These are phyloP conservation scores for Rhodotorula sp. DNA, from an alignment of 1,284 basidiomycete species.

Conservation along the genomic window DNA sequence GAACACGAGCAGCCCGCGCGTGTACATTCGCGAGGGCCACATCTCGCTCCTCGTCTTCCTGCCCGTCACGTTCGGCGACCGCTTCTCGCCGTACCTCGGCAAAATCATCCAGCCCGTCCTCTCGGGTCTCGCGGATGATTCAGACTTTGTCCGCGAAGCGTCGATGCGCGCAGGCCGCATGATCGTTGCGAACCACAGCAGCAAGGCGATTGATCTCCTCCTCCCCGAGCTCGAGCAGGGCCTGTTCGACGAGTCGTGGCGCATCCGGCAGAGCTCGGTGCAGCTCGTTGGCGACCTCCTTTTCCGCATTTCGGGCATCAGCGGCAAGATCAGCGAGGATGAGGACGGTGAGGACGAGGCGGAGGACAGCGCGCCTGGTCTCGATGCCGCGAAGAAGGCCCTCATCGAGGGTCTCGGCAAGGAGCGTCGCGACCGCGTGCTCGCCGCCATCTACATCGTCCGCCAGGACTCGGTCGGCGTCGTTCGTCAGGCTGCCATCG, in stretches of 20 bases:
- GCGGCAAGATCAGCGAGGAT: slow-evolving; percentile 82
- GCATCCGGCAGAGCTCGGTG: slow-evolving; percentile 89
- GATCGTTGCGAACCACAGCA: slow-evolving; percentile 95
- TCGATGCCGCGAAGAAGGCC: slow-evolving; percentile 77
- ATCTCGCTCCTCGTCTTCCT: slow-evolving; percentile 97
- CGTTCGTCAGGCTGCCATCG: slow-evolving; percentile 88
- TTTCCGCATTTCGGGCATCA: slow-evolving; percentile 98
- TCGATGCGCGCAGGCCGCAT: slow-evolving; percentile 99
- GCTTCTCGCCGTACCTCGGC: slow-evolving; percentile 93
- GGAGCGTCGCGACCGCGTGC: slow-evolving; percentile 85
- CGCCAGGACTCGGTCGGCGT: slow-evolving; percentile 89
- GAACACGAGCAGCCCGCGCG: slow-evolving; percentile 83
- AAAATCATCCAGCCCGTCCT: slow-evolving; percentile 94
- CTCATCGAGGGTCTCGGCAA: slow-evolving; percentile 84
- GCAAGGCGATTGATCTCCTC: slow-evolving; percentile 87
- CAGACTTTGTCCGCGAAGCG: slow-evolving; percentile 75
- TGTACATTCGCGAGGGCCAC: slow-evolving; percentile 96
- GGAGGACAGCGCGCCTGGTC: slow-evolving; percentile 51
- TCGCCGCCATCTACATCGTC: slow-evolving; percentile 88
- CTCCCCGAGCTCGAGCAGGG: slow-evolving; percentile 92
- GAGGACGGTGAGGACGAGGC: slow-evolving; percentile 78
- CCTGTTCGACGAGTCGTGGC: slow-evolving; percentile 93
- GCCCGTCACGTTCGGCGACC: slow-evolving; percentile 91
- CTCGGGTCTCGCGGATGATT: slow-evolving; percentile 85
- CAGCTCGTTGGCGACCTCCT: slow-evolving; percentile 93